Evolutionary conservation across 176 grass and related monocot genomes (phyloP).

Genomic region (Oryza punctata): DNA sequence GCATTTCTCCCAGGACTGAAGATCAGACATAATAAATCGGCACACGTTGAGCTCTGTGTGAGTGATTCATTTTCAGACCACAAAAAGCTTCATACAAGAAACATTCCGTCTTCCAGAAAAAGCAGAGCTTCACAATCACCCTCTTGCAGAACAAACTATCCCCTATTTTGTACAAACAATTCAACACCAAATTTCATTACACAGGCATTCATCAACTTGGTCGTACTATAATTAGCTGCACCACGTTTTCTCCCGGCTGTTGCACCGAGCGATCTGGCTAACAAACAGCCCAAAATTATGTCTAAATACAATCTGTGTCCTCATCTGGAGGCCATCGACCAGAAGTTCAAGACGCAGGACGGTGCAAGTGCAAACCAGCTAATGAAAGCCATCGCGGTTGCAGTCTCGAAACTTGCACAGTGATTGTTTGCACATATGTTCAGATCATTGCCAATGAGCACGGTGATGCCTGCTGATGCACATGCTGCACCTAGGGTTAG

Average conservation of each 20-base stretch:
- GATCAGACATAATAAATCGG: background rate
- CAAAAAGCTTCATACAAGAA: slow-evolving; percentile 4
- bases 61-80: slow-evolving; percentile 3
- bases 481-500: slow-evolving; percentile 89
- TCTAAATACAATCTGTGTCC: background rate
- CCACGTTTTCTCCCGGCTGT: background rate
- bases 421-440: slow-evolving; percentile 73
- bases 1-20: background rate
- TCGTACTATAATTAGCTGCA: slow-evolving; percentile 33
- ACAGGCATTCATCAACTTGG: slow-evolving; percentile 16
- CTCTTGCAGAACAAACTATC: slow-evolving; percentile 26
- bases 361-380: slow-evolving; percentile 93
- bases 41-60: slow-evolving; percentile 1
- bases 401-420: slow-evolving; percentile 84
- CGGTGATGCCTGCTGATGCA: slow-evolving; percentile 87
- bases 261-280: slow-evolving; percentile 6
- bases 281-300: slow-evolving; percentile 20
- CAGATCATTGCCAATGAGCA: slow-evolving; percentile 84
- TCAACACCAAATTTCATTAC: background rate
- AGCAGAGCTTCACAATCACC: slow-evolving; percentile 26
- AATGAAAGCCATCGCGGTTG: slow-evolving; percentile 86
- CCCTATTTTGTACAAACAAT: slow-evolving; percentile 59
- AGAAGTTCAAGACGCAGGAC: slow-evolving; percentile 87
- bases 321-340: slow-evolving; percentile 80
- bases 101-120: background rate